phyloP scores from a whole-genome alignment of 2,329 filamentous ascomycete species.

The Falciphora oryzae region DNA sequence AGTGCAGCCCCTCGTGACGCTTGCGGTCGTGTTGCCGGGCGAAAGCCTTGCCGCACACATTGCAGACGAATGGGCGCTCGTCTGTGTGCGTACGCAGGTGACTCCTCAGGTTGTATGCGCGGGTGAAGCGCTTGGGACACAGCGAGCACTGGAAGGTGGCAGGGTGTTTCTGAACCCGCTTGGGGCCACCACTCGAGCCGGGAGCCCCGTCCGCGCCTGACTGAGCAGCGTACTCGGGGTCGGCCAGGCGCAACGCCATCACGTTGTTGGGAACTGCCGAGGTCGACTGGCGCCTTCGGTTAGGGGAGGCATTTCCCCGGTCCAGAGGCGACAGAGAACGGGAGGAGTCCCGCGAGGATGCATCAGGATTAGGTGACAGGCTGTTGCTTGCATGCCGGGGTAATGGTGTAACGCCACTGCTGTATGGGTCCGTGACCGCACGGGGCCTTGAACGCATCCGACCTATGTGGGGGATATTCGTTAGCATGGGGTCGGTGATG shows the following conservation, averaged over 20 bases:
- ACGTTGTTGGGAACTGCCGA: constrained; percentile 57
- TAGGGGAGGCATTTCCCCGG: constrained; percentile 42
- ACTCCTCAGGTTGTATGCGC: constrained; percentile 93
- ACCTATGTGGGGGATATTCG: neutral
- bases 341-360: constrained; percentile 40
- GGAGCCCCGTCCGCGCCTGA: constrained; percentile 45
- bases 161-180: constrained; percentile 94
- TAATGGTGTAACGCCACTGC: constrained; percentile 36
- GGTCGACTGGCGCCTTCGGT: constrained; percentile 55
- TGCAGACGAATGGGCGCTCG: constrained; percentile 94
- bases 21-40: constrained; percentile 96
- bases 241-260: constrained; percentile 83
- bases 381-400: constrained; percentile 29
- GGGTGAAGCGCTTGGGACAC: constrained; percentile 92
- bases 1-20: constrained; percentile 91
- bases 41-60: constrained; percentile 94
- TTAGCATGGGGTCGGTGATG: neutral
- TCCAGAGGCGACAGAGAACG: constrained; percentile 56
- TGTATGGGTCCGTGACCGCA: constrained; percentile 56
- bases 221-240: constrained; percentile 77
- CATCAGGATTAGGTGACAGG: constrained; percentile 45
- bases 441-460: constrained; percentile 33
- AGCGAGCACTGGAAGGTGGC: constrained; percentile 93
- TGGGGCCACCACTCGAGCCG: constrained; percentile 53
- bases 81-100: constrained; percentile 96